Evolutionary conservation across 73 alveolate species (phyloP).

Genomic region (Blepharisma stoltei): DNA sequence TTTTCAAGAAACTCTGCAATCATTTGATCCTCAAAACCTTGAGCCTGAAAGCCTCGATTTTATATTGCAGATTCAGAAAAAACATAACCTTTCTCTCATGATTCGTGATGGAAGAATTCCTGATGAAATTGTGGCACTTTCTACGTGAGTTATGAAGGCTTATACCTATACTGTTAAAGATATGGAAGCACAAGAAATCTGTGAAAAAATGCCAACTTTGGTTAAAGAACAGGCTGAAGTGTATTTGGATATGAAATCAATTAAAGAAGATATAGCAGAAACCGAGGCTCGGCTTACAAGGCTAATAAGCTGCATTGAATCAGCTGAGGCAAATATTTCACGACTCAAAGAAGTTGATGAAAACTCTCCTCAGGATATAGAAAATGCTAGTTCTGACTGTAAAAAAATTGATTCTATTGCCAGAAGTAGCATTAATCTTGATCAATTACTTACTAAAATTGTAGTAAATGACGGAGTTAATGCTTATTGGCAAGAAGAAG

Average conservation of each 20-base stretch:
- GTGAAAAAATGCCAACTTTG: background rate
- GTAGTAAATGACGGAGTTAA: background rate
- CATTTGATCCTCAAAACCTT: constrained; percentile 10
- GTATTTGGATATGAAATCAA: constrained; percentile 2
- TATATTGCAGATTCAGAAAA: background rate
- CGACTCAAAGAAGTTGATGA: background rate
- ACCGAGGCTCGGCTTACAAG: background rate
- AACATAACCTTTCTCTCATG: constrained; percentile 16
- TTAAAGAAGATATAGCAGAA: background rate
- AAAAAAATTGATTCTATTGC: background rate
- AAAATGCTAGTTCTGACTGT: too few species aligned
- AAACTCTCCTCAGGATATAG: background rate
- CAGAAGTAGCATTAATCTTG: background rate
- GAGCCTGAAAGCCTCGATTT: background rate
- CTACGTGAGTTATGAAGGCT: background rate
- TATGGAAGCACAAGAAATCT: background rate
- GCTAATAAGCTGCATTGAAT: background rate
- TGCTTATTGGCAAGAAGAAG: background rate
- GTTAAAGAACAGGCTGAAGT: background rate
- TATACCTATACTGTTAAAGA: constrained; percentile 3
- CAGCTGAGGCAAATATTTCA: constrained; percentile 6
- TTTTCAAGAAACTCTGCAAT: background rate
- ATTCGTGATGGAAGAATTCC: background rate
- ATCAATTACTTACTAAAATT: background rate
- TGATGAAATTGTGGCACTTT: background rate